A percentile compares a stretch with the other conserved stretches of the same genome.
phyloP scores from a whole-genome alignment of 495 filamentous ascomycete species.

The Aspergillus hancockii region DNA sequence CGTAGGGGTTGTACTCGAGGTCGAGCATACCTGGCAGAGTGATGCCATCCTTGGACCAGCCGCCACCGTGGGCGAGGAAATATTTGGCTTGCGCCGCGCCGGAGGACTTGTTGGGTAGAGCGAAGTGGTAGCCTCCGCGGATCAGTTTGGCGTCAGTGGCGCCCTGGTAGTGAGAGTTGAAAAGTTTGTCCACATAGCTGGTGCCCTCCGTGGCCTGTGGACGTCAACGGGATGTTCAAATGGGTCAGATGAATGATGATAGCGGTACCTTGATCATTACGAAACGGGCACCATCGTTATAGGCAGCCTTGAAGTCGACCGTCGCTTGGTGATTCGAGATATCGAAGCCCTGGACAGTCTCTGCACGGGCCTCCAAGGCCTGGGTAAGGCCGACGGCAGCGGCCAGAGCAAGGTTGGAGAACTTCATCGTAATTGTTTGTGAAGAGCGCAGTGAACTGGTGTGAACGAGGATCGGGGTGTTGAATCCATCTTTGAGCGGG shows the following conservation, averaged over 20 bases:
- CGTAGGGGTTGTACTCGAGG: constrained; percentile 48
- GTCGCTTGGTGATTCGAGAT: constrained; percentile 61
- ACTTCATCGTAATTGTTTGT: constrained; percentile 5
- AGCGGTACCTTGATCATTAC: constrained; percentile 68
- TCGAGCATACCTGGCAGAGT: constrained; percentile 66
- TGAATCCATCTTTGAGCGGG: neutral
- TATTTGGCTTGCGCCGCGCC: constrained; percentile 53
- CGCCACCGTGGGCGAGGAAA: constrained; percentile 59
- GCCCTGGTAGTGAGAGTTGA: constrained; percentile 52
- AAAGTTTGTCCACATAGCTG: constrained; percentile 49
- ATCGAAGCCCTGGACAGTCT: constrained; percentile 62
- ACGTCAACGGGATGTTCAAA: neutral
- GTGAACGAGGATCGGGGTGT: neutral
- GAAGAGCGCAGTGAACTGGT: neutral
- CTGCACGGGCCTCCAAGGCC: constrained; percentile 35
- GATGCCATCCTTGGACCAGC: constrained; percentile 58
- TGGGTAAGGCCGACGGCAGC: constrained; percentile 24
- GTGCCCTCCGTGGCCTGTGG: constrained; percentile 58
- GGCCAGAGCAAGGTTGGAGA: neutral
- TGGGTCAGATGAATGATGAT: too few species aligned
- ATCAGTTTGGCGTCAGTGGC: constrained; percentile 57
- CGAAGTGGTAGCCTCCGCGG: constrained; percentile 63
- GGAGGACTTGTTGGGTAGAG: constrained; percentile 44
- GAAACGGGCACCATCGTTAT: constrained; percentile 60
- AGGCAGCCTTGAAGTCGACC: constrained; percentile 58